These are phyloP conservation scores for Parachaetomium inaequale DNA, from an alignment of 495 filamentous ascomycete genomes.

Conservation along the genomic window DNA sequence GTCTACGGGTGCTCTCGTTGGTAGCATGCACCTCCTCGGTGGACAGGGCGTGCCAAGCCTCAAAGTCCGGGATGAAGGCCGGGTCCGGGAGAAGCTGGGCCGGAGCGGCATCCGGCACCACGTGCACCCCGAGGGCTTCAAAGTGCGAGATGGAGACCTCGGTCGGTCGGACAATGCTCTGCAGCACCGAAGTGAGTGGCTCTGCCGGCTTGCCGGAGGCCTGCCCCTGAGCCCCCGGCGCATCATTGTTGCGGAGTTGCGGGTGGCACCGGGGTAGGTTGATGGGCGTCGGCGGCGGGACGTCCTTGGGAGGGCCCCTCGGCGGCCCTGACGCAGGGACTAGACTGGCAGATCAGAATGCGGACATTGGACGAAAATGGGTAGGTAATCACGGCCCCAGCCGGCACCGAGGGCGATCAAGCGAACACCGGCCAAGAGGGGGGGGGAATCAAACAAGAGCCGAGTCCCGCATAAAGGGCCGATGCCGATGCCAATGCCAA, in stretches of 20 bases:
- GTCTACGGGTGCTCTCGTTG: constrained; percentile 42
- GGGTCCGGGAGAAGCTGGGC: constrained; percentile 48
- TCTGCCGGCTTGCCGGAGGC: constrained; percentile 17
- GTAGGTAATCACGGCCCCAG: constrained; percentile 5
- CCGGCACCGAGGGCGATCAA: constrained; percentile 24
- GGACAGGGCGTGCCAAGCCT: constrained; percentile 44
- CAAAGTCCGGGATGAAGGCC: constrained; percentile 45
- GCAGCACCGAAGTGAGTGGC: constrained; percentile 43
- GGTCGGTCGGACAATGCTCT: constrained; percentile 45
- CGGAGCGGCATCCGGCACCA: constrained; percentile 42
- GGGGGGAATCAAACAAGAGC: constrained; percentile 1
- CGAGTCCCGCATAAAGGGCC: constrained; percentile 13
- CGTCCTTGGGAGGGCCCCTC: constrained; percentile 40
- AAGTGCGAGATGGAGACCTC: constrained; percentile 46
- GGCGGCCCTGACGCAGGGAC: constrained; percentile 30
- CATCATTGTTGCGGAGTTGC: constrained; percentile 22
- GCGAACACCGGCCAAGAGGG: constrained; percentile 13
- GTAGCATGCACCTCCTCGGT: constrained; percentile 41
- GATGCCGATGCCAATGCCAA: no score
- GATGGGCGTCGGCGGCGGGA: constrained; percentile 53
- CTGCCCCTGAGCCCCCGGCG: neutral
- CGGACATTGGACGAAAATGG: constrained; percentile 4
- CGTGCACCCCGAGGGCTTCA: constrained; percentile 49
- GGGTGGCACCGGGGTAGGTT: constrained; percentile 47
- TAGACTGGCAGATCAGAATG: constrained; percentile 31